Percentiles rank a stretch among this genome's conserved stretches.
phyloP scores from a whole-genome alignment of 2,329 filamentous ascomycete species.

The Diaporthe citriasiana region DNA sequence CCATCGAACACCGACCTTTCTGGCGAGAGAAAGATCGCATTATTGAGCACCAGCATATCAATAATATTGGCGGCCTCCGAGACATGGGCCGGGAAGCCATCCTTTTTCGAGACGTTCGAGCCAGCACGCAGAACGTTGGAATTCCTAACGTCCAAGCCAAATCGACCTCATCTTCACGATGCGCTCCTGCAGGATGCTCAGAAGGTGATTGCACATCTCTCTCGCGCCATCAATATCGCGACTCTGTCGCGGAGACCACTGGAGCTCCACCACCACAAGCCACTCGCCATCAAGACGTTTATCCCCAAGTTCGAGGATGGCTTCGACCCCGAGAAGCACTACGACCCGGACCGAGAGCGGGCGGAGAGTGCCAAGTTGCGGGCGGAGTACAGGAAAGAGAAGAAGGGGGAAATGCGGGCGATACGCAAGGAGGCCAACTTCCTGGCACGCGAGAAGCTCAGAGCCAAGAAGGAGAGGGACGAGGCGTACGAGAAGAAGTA shows the following conservation, averaged over 20 bases:
- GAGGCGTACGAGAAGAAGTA: conserved; percentile 97
- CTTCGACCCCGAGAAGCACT: conserved; percentile 96
- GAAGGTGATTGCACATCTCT: conserved; percentile 62
- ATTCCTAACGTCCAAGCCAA: conserved; percentile 70
- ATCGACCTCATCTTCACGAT: conserved; percentile 64
- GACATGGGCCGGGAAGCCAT: conserved; percentile 79
- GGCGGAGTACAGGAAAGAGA: conserved; percentile 93
- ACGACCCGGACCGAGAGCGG: conserved; percentile 94
- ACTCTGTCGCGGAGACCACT: conserved; percentile 81
- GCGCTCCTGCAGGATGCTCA: conserved; percentile 57
- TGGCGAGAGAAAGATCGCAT: conserved; percentile 66
- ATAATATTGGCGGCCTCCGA: conserved; percentile 78
- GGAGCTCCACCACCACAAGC: conserved; percentile 89
- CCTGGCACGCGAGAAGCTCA: conserved; percentile 89
- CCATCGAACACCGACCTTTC: conserved; percentile 47
- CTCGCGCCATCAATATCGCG: conserved; percentile 71
- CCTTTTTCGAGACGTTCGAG: conserved; percentile 84
- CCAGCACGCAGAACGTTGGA: conserved; percentile 72
- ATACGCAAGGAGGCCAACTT: conserved; percentile 96
- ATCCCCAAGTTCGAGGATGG: conserved; percentile 97
- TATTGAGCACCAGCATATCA: conserved; percentile 73
- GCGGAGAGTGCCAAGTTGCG: conserved; percentile 87
- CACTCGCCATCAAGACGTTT: conserved; percentile 87
- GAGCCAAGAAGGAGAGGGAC: conserved; percentile 94
- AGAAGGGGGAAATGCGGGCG: conserved; percentile 94